phyloP scores from a whole-genome alignment of 192 early-diverging fungal genomes.

The Dissophora ornata region DNA sequence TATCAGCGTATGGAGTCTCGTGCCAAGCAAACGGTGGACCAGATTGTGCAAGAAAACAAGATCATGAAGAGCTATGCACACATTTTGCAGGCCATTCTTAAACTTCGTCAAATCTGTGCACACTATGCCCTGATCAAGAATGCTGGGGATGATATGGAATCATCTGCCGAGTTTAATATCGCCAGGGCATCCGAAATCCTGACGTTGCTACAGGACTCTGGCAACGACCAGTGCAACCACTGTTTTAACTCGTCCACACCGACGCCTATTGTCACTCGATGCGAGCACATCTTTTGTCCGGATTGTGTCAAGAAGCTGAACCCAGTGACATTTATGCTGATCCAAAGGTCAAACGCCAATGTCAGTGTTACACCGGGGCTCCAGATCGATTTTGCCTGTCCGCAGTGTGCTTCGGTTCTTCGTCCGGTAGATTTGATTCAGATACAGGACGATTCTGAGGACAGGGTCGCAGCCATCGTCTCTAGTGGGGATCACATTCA shows the following conservation, averaged over 20 bases:
- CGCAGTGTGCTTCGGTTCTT: slow-evolving; percentile 55
- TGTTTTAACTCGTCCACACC: slow-evolving; percentile 36
- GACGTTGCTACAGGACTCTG: slow-evolving; percentile 44
- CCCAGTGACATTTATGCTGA: slow-evolving; percentile 32
- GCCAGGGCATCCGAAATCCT: slow-evolving; percentile 37
- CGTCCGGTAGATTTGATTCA: slow-evolving; percentile 57
- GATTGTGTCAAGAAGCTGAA: slow-evolving; percentile 55
- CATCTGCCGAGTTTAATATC: slow-evolving; percentile 28
- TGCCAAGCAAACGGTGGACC: slow-evolving; percentile 68
- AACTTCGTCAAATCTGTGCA: slow-evolving; percentile 53
- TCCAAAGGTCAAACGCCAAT: slow-evolving; percentile 27
- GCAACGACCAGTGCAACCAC: slow-evolving; percentile 51
- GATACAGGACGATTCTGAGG: slow-evolving; percentile 59
- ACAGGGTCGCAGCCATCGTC: slow-evolving; percentile 4
- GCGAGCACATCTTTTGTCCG: slow-evolving; percentile 56
- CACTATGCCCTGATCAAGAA: slow-evolving; percentile 51
- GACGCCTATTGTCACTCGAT: slow-evolving; percentile 40
- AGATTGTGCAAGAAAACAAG: slow-evolving; percentile 68
- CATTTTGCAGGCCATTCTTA: slow-evolving; percentile 68
- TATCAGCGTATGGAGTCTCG: slow-evolving; percentile 75
- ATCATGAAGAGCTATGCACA: slow-evolving; percentile 77
- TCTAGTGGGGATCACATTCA: slow-evolving; percentile 19
- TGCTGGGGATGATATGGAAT: slow-evolving; percentile 32
- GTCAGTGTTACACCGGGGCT: slow-evolving; percentile 27
- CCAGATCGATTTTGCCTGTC: slow-evolving; percentile 53